A percentile compares a stretch with the other conserved stretches of the same genome.
These are phyloP conservation scores for Castanopsis chinensis DNA, from an alignment of 306 rosid species.

Conservation along the genomic window DNA sequence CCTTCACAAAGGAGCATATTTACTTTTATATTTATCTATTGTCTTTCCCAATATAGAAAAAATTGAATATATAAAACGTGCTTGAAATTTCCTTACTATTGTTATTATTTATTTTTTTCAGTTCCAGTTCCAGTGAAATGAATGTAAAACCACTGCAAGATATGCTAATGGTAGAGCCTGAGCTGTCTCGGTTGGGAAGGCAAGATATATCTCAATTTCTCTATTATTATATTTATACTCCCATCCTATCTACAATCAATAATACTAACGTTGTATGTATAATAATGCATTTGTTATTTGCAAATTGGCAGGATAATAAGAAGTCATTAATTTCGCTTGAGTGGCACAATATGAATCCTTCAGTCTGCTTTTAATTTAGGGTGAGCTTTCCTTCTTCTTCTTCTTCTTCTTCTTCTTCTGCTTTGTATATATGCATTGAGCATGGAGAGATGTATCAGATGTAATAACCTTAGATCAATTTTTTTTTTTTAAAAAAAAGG, in stretches of 20 bases:
- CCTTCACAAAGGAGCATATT: background rate
- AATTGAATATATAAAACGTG: background rate
- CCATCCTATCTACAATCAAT: background rate
- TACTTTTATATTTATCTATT: background rate
- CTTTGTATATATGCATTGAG: too few species aligned
- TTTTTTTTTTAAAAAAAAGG: too few species aligned
- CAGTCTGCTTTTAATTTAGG: conserved; percentile 6
- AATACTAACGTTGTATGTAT: conserved; percentile 4
- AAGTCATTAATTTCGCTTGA: conserved; percentile 37
- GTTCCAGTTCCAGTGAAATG: conserved; percentile 42
- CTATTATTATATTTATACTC: background rate
- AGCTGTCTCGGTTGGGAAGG: conserved; percentile 88
- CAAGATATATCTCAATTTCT: conserved; percentile 23
- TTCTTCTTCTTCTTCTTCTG: background rate
- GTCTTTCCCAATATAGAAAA: background rate
- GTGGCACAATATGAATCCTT: conserved; percentile 19
- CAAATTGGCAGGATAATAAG: conserved; percentile 67
- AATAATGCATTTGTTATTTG: background rate
- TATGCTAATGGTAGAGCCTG: conserved; percentile 86
- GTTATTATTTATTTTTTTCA: conserved; percentile 20
- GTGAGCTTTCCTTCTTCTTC: background rate
- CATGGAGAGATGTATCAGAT: too few species aligned
- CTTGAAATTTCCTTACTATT: background rate
- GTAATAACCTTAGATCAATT: too few species aligned
- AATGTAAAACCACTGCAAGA: conserved; percentile 61